phyloP scores from a whole-genome alignment of 306 rosid species.

The Calophaca sinica region DNA sequence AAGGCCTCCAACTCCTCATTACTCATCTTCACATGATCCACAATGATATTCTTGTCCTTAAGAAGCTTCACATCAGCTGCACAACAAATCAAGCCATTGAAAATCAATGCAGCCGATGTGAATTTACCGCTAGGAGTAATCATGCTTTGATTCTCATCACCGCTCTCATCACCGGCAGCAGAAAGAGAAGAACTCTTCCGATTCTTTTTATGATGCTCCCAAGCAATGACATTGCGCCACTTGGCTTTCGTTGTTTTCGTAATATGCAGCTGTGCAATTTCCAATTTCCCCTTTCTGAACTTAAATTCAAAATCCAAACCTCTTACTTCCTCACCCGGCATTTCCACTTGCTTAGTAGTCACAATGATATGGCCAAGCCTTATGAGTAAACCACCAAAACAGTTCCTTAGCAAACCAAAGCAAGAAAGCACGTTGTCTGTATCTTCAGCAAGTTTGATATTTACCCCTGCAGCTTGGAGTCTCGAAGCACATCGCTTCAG shows the following conservation, averaged over 20 bases:
- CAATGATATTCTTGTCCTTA: not conserved
- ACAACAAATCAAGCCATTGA: slow-evolving; percentile 13
- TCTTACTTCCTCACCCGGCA: not conserved
- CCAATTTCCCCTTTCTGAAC: not conserved
- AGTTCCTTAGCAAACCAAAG: not conserved
- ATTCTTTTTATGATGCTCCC: slow-evolving; percentile 6
- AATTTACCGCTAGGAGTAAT: not conserved
- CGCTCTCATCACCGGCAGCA: no score
- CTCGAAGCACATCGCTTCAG: slow-evolving; percentile 4
- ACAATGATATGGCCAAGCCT: not conserved
- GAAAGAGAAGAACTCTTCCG: no score
- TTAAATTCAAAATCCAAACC: not conserved
- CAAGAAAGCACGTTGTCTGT: not conserved
- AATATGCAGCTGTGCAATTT: not conserved
- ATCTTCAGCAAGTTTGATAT: not conserved
- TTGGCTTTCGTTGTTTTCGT: not conserved
- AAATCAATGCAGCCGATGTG: not conserved
- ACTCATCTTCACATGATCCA: not conserved
- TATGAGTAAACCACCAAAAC: not conserved
- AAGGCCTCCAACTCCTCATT: not conserved
- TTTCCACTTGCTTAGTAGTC: not conserved
- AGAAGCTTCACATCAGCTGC: not conserved
- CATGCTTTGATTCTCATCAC: no score
- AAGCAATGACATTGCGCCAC: slow-evolving; percentile 6
- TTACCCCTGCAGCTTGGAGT: not conserved